Evolutionary conservation across 176 grass and related monocot genomes (phyloP).

Genomic region (Leersia perrieri): DNA sequence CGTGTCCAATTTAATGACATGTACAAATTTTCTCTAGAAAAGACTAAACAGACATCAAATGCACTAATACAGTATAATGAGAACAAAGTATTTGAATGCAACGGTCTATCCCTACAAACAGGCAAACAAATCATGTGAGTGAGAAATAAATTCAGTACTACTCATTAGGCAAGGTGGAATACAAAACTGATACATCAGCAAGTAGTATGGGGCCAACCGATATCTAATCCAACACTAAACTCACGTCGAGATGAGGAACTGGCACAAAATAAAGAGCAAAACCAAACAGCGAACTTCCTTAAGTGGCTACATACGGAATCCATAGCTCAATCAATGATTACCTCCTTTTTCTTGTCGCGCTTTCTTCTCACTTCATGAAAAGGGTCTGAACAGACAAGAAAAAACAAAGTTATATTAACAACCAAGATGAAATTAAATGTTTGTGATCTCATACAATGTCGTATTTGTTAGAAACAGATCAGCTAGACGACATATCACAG

Average conservation of each 20-base stretch:
- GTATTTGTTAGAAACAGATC: neutral
- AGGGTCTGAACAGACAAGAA: constrained; percentile 53
- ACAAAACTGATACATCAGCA: neutral
- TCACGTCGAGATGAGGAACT: neutral
- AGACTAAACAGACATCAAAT: neutral
- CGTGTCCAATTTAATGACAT: neutral
- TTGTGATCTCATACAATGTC: neutral
- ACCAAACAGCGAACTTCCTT: constrained; percentile 2
- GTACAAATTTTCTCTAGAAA: neutral
- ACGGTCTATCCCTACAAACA: neutral
- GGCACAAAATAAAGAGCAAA: neutral
- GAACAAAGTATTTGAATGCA: neutral
- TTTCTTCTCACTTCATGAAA: constrained; percentile 80
- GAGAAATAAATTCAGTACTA: neutral
- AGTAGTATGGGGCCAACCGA: neutral
- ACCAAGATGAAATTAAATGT: neutral
- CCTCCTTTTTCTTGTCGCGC: constrained; percentile 80
- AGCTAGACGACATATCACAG: neutral
- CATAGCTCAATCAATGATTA: constrained; percentile 26
- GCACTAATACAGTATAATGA: neutral
- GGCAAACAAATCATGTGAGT: neutral
- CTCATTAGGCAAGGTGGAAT: neutral
- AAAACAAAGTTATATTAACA: constrained; percentile 23
- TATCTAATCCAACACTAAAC: neutral
- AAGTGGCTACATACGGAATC: neutral